Percentiles rank a stretch among this genome's conserved stretches.
Evolutionary conservation across 2,329 filamentous ascomycete species (phyloP).

Genomic region (Dothideomycetidae sp.): DNA sequence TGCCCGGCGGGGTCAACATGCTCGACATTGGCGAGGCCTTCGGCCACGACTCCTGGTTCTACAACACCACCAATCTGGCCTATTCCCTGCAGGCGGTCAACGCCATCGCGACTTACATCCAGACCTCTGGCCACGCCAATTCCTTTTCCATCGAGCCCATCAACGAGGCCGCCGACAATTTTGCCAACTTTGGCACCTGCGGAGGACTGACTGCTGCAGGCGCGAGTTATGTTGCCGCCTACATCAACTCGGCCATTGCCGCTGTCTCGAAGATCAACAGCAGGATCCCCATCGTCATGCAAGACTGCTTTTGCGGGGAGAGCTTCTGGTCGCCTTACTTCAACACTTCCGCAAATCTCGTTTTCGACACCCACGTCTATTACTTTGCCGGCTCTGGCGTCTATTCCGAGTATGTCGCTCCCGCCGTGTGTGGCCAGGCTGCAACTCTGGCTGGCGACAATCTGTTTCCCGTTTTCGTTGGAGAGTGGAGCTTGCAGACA

Average conservation of each 20-base stretch:
- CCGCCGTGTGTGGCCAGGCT: constrained; percentile 19
- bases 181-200: constrained; percentile 22
- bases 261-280: constrained; percentile 17
- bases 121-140: constrained; percentile 4
- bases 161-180: constrained; percentile 15
- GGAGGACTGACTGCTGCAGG: constrained; percentile 20
- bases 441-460: constrained; percentile 12
- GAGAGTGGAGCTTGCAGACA: constrained; percentile 24
- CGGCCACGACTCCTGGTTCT: constrained; percentile 24
- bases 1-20: constrained; percentile 22
- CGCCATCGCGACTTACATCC: constrained; percentile 10
- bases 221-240: constrained; percentile 21
- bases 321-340: constrained; percentile 20
- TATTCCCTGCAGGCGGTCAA: constrained; percentile 14
- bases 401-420: constrained; percentile 17
- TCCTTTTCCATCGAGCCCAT: constrained; percentile 10
- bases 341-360: constrained; percentile 17
- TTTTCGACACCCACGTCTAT: constrained; percentile 22
- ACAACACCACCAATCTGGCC: constrained; percentile 23
- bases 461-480: constrained; percentile 24
- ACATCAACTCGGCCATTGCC: constrained; percentile 20
- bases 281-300: constrained; percentile 23
- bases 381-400: constrained; percentile 19
- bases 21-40: constrained; percentile 18
- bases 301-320: constrained; percentile 19